Percentiles rank a stretch among this genome's conserved stretches.
phyloP scores from a whole-genome alignment of 805 yeast genomes.

The Kodamaea lidongshanica region DNA sequence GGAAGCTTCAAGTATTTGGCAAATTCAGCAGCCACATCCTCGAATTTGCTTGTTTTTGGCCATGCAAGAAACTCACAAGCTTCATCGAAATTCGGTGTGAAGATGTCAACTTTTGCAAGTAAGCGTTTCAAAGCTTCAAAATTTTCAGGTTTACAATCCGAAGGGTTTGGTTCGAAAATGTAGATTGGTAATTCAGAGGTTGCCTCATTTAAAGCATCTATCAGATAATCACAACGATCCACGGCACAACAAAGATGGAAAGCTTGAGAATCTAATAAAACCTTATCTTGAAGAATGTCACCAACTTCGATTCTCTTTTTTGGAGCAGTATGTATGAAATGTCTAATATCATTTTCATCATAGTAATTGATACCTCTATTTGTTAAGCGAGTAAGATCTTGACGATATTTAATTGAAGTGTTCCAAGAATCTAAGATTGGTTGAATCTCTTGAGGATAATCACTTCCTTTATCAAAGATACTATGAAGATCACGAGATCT shows the following conservation, averaged over 20 bases:
- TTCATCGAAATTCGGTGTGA: constrained; percentile 84
- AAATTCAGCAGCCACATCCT: constrained; percentile 35
- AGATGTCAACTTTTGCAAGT: constrained; percentile 45
- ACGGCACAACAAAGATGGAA: constrained; percentile 76
- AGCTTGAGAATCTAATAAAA: constrained; percentile 34
- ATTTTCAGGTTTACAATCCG: constrained; percentile 53
- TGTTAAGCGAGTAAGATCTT: constrained; percentile 49
- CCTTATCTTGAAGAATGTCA: constrained; percentile 42
- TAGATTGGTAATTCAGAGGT: constrained; percentile 29
- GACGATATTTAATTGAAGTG: constrained; percentile 52
- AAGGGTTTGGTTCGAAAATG: constrained; percentile 88
- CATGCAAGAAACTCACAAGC: constrained; percentile 58
- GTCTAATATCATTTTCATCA: constrained; percentile 47
- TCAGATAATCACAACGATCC: constrained; percentile 46
- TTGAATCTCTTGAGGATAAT: constrained; percentile 53
- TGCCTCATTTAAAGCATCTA: constrained; percentile 25
- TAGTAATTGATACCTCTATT: constrained; percentile 81
- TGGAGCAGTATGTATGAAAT: constrained; percentile 56
- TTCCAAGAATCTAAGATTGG: constrained; percentile 52
- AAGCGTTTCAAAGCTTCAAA: constrained; percentile 24
- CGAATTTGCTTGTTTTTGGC: constrained; percentile 11
- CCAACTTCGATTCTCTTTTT: constrained; percentile 52
- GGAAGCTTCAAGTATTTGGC: constrained; percentile 33
- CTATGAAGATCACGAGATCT: constrained; percentile 2
- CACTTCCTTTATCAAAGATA: constrained; percentile 73